These are phyloP conservation scores for Grosmannia serpens DNA, from an alignment of 2,329 filamentous ascomycete species.

Conservation along the genomic window DNA sequence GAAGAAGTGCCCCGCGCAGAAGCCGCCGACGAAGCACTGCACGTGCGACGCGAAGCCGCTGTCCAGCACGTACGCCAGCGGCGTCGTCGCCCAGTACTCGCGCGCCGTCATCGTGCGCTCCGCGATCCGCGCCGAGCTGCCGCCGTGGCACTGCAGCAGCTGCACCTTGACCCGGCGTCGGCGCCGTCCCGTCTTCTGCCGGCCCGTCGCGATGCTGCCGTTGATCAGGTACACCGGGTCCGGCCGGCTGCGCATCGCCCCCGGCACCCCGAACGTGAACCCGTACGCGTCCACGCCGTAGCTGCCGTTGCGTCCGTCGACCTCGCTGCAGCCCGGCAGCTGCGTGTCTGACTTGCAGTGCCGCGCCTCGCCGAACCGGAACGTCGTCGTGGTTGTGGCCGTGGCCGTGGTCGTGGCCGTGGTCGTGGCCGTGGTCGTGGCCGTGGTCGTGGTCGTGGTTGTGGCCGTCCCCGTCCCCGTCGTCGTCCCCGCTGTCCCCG, in stretches of 20 bases:
- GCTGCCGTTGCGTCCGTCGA: too few relatives aligned
- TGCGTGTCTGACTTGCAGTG: too few relatives aligned
- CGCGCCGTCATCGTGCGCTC: not conserved
- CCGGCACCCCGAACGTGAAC: not conserved
- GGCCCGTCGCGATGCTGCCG: not conserved
- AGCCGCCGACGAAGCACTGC: constrained; percentile 10
- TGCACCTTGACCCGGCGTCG: constrained; percentile 9
- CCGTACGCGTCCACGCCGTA: too few relatives aligned
- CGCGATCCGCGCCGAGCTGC: not conserved
- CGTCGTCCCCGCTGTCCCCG: not conserved
- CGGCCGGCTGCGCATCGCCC: not conserved
- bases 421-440: too few relatives aligned
- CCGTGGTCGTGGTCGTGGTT: too few relatives aligned
- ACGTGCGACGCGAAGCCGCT: constrained; percentile 9
- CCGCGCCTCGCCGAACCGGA: too few relatives aligned
- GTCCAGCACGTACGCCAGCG: constrained; percentile 8
- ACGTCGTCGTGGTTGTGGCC: not conserved
- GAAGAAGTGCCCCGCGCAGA: constrained; percentile 7
- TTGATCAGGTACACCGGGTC: constrained; percentile 5
- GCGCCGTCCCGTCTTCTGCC: too few relatives aligned
- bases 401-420: not conserved
- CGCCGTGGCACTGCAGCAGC: constrained; percentile 9
- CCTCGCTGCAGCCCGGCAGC: too few relatives aligned
- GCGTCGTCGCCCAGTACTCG: not conserved
- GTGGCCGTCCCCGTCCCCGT: not conserved